phyloP scores from a whole-genome alignment of 2,329 filamentous ascomycete genomes.

The Zalaria obscura region DNA sequence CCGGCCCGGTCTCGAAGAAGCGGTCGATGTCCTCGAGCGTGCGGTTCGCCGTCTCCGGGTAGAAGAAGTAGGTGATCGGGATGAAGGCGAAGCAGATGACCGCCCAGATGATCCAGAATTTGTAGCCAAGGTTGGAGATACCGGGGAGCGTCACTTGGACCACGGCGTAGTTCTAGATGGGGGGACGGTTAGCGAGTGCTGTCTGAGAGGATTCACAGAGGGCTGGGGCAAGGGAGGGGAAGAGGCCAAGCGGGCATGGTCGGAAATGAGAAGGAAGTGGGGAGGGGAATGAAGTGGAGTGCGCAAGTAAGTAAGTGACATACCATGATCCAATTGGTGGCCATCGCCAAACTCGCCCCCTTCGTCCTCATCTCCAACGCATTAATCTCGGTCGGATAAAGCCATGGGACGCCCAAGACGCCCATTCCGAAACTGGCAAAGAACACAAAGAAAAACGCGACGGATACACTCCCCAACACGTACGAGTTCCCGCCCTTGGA shows the following conservation, averaged over 20 bases:
- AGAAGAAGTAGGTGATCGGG: conserved; percentile 29
- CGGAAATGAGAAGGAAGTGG: background rate
- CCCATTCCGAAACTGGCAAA: conserved; percentile 26
- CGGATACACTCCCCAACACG: conserved; percentile 32
- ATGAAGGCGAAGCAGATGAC: conserved; percentile 39
- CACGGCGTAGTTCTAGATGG: conserved; percentile 14
- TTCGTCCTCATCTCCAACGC: conserved; percentile 13
- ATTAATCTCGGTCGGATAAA: conserved; percentile 16
- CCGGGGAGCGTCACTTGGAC: conserved; percentile 15
- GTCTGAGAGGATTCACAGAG: background rate
- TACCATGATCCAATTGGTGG: conserved; percentile 35
- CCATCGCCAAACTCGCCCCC: conserved; percentile 21
- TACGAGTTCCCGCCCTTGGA: conserved; percentile 27
- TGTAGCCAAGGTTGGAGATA: conserved; percentile 32
- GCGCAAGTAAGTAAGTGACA: background rate
- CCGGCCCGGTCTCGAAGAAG: conserved; percentile 18
- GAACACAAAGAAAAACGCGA: conserved; percentile 29
- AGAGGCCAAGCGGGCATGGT: too few species aligned
- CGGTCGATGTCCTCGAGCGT: conserved; percentile 19
- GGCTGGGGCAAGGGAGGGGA: background rate
- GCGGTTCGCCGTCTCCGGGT: conserved; percentile 17
- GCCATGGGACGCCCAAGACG: conserved; percentile 24
- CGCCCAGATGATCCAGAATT: conserved; percentile 41
- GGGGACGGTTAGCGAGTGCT: too few species aligned
- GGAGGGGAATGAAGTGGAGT: too few species aligned